These are phyloP conservation scores for Lunularia cruciata DNA, from an alignment of 225 moss, liverwort and hornwort genomes.

Conservation along the genomic window DNA sequence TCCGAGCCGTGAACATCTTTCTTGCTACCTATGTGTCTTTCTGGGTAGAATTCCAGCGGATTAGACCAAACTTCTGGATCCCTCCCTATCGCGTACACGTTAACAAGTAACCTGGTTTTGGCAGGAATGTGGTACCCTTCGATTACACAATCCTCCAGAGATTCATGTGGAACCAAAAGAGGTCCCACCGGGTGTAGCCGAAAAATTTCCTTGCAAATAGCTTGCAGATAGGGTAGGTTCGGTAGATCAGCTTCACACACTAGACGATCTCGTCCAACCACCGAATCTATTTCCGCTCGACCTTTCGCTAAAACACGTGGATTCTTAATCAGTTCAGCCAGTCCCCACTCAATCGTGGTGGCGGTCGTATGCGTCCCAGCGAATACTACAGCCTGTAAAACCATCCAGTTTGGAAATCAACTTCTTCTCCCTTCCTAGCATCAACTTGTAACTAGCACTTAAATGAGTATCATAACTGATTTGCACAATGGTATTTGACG, in stretches of 20 bases:
- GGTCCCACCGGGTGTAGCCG: slow-evolving; percentile 39
- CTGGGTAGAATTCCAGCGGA: slow-evolving; percentile 37
- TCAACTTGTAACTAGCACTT: not conserved
- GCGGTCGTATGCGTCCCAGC: slow-evolving; percentile 31
- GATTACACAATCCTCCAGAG: slow-evolving; percentile 20
- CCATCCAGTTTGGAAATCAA: not conserved
- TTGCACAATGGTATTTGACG: not conserved
- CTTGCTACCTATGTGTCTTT: slow-evolving; percentile 37
- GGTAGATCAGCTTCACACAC: slow-evolving; percentile 37
- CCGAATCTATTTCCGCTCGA: slow-evolving; percentile 30
- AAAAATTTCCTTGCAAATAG: slow-evolving; percentile 40
- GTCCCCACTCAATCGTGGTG: slow-evolving; percentile 33
- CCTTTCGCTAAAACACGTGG: slow-evolving; percentile 13
- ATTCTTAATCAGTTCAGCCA: slow-evolving; percentile 35
- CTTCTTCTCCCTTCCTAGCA: not conserved
- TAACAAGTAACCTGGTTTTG: slow-evolving; percentile 41
- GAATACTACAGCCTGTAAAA: slow-evolving; percentile 20
- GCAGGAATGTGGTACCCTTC: slow-evolving; percentile 26
- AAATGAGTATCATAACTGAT: not conserved
- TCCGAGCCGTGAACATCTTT: slow-evolving; percentile 15
- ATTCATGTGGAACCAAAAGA: slow-evolving; percentile 41
- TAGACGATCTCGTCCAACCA: slow-evolving; percentile 32
- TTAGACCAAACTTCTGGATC: too few relatives aligned
- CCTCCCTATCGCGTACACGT: slow-evolving; percentile 38
- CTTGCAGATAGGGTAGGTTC: slow-evolving; percentile 41